phyloP scores from a whole-genome alignment of 2,329 filamentous ascomycete species.

The Botrytis squamosa region DNA sequence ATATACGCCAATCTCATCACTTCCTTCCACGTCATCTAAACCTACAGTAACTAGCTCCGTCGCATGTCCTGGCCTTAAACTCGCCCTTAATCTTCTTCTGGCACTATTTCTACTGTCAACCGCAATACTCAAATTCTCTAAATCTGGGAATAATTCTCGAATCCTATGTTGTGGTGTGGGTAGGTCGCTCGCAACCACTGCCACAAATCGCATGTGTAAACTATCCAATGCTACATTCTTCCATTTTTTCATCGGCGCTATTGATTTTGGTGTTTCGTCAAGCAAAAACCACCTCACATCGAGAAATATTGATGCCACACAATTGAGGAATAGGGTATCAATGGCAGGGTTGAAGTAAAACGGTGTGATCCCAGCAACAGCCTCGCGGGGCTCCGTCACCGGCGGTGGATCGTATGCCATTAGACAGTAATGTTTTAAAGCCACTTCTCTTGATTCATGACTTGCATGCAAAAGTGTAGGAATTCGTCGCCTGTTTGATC shows the following conservation, averaged over 20 bases:
- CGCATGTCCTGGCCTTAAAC: conserved; percentile 37
- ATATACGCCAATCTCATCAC: conserved; percentile 26
- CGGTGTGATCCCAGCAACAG: conserved; percentile 35
- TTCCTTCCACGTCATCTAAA: conserved; percentile 15
- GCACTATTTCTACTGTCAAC: conserved; percentile 36
- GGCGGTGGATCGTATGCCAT: conserved; percentile 33
- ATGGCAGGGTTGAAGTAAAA: conserved; percentile 36
- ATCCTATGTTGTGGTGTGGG: conserved; percentile 33
- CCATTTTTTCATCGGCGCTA: conserved; percentile 37
- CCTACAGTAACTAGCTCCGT: conserved; percentile 31
- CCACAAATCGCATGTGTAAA: conserved; percentile 36
- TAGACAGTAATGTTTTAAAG: conserved; percentile 32
- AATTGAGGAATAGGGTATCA: conserved; percentile 37
- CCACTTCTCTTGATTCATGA: conserved; percentile 33
- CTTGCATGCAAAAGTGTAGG: conserved; percentile 34
- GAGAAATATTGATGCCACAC: conserved; percentile 33
- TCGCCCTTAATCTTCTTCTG: conserved; percentile 35
- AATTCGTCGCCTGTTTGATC: conserved; percentile 34
- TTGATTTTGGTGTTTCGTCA: conserved; percentile 29
- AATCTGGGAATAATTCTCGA: conserved; percentile 34
- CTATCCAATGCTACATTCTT: conserved; percentile 37
- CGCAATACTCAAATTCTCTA: conserved; percentile 35
- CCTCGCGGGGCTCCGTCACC: conserved; percentile 11
- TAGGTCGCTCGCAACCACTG: conserved; percentile 30
- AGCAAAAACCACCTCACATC: conserved; percentile 38